Evolutionary conservation across 805 yeast species (phyloP).

Genomic region (Candida multigemmis): DNA sequence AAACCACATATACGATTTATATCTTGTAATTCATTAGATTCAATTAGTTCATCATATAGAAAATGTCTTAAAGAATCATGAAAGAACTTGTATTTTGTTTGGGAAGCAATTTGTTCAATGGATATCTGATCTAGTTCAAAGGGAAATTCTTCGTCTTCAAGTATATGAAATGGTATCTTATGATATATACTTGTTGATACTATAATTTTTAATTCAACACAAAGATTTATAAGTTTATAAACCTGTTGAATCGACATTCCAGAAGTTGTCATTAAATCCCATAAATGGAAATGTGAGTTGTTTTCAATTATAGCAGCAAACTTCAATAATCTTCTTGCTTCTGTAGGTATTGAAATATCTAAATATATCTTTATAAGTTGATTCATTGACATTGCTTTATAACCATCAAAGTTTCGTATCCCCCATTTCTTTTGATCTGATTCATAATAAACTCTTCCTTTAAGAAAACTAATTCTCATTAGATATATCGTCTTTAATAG

Average conservation of each 20-base stretch:
- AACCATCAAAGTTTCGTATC: slow-evolving; percentile 2
- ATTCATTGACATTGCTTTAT: background rate
- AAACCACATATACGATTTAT: slow-evolving; percentile 34
- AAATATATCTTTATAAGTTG: slow-evolving; percentile 12
- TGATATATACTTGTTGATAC: slow-evolving; percentile 32
- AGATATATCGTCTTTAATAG: slow-evolving; percentile 7
- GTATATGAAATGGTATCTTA: slow-evolving; percentile 38
- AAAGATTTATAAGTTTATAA: slow-evolving; percentile 19
- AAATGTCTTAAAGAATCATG: slow-evolving; percentile 32
- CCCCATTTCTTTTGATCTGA: slow-evolving; percentile 4
- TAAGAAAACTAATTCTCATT: slow-evolving; percentile 3
- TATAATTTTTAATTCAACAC: slow-evolving; percentile 22
- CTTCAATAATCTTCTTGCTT: slow-evolving; percentile 16
- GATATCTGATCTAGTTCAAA: slow-evolving; percentile 18
- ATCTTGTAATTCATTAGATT: slow-evolving; percentile 13
- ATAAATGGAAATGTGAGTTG: slow-evolving; percentile 24
- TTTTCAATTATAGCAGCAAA: slow-evolving; percentile 34
- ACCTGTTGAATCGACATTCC: slow-evolving; percentile 22
- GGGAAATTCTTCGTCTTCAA: slow-evolving; percentile 15
- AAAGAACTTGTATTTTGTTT: slow-evolving; percentile 26
- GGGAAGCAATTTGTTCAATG: slow-evolving; percentile 23
- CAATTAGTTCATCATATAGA: slow-evolving; percentile 16
- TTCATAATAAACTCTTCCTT: slow-evolving; percentile 2
- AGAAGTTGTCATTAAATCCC: slow-evolving; percentile 30
- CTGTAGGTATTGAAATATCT: slow-evolving; percentile 8